Conservation (phyloP, 305 asterid species). For the Plantago rigida region DNA sequence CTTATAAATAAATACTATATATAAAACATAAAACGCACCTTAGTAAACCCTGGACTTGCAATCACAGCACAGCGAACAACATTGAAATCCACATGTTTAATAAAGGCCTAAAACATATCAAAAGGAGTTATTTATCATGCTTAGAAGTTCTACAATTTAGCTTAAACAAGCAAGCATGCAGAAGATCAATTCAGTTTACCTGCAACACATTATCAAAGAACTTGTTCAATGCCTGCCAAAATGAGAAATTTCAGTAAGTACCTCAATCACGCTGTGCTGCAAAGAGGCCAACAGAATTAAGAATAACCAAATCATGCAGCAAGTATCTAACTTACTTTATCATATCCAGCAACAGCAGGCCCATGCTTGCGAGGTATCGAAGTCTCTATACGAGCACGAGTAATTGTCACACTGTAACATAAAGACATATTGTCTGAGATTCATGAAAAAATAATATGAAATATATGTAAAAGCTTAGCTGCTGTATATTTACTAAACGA, state of each 20-base stretch:
- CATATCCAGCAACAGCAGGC: conserved; percentile 90
- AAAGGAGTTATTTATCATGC: conserved; percentile 20
- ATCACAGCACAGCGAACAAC: conserved; percentile 91
- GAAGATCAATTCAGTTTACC: conserved; percentile 34
- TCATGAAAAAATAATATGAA: background rate
- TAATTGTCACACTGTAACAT: conserved; percentile 61
- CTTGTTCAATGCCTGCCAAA: conserved; percentile 71
- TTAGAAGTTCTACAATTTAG: conserved; percentile 18
- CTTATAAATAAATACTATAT: no score
- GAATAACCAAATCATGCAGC: background rate
- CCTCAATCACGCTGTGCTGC: conserved; percentile 12
- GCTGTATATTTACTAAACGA: no score
- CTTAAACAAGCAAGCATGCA: conserved; percentile 9
- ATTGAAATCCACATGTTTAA: conserved; percentile 73
- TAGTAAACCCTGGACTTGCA: conserved; percentile 98
- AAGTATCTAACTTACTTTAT: conserved; percentile 50
- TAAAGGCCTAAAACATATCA: conserved; percentile 55
- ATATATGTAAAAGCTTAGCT: no score
- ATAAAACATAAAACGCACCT: conserved; percentile 40
- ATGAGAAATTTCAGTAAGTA: conserved; percentile 19
- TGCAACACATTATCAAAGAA: conserved; percentile 74
- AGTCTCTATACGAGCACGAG: conserved; percentile 79
- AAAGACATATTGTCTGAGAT: conserved; percentile 17
- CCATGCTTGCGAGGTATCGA: conserved; percentile 99
- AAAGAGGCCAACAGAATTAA: conserved; percentile 4